These are phyloP conservation scores for Straminergon stramineum DNA, from an alignment of 225 moss, liverwort and hornwort genomes.

Conservation along the genomic window DNA sequence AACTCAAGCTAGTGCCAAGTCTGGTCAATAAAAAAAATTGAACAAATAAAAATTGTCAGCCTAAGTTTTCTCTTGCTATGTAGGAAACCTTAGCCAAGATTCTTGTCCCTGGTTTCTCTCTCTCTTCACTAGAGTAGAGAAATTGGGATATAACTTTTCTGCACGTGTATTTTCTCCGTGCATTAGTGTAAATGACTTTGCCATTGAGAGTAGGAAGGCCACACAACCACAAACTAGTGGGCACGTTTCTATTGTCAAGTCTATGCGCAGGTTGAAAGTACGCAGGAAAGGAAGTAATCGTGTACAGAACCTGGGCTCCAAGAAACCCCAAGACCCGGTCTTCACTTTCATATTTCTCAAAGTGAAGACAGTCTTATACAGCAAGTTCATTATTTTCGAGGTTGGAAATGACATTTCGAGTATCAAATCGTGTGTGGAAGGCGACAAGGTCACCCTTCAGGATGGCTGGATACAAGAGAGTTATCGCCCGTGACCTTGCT, in stretches of 20 bases:
- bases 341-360: neutral
- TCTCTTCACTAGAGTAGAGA: neutral
- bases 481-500: neutral
- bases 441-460: neutral
- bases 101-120: neutral
- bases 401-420: neutral
- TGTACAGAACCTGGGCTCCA: neutral
- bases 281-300: neutral
- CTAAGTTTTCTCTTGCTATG: neutral
- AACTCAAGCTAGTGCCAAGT: neutral
- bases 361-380: neutral
- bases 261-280: neutral
- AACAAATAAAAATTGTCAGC: neutral
- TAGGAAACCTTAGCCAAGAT: neutral
- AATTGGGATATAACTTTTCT: neutral
- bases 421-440: neutral
- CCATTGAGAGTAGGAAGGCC: neutral
- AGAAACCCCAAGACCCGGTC: neutral
- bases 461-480: neutral
- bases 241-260: too few species aligned
- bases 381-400: neutral
- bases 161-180: neutral
- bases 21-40: neutral
- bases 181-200: neutral
- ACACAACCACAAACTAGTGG: neutral